Evolutionary conservation across 2,329 filamentous ascomycete species (phyloP).

Genomic region (Dactylonectria estremocensis): DNA sequence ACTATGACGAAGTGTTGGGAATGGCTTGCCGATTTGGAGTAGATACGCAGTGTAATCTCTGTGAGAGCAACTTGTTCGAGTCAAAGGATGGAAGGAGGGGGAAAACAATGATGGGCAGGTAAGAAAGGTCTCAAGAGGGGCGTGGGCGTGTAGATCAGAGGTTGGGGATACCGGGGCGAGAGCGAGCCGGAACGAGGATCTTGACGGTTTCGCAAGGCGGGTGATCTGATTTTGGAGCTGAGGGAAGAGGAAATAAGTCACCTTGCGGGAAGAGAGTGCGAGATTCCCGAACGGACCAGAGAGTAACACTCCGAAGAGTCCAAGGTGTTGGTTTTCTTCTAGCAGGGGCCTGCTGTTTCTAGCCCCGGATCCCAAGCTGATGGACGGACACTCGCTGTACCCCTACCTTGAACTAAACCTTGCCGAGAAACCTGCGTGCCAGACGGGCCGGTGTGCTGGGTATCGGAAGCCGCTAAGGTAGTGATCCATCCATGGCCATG

Average conservation of each 20-base stretch:
- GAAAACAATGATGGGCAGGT: not conserved
- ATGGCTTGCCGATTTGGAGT: conserved; percentile 16
- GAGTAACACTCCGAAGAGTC: conserved; percentile 19
- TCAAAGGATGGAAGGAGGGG: conserved; percentile 4
- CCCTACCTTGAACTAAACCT: conserved; percentile 40
- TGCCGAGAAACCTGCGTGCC: conserved; percentile 34
- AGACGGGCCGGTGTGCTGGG: conserved; percentile 42
- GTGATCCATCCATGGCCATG: conserved; percentile 36
- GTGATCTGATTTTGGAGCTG: conserved; percentile 22
- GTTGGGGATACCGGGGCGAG: not conserved
- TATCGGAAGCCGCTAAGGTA: conserved; percentile 37
- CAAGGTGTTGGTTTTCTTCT: conserved; percentile 28
- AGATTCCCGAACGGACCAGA: conserved; percentile 27
- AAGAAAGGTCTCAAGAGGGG: not conserved
- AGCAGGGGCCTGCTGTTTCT: conserved; percentile 22
- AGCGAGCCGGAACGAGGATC: not conserved
- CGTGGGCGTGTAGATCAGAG: not conserved
- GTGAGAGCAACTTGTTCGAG: not conserved
- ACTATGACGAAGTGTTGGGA: conserved; percentile 13
- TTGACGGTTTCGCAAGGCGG: not conserved
- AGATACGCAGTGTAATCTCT: not conserved
- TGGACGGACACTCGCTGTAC: conserved; percentile 26
- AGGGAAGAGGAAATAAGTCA: conserved; percentile 14
- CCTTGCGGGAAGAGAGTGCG: conserved; percentile 18
- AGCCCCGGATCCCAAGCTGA: conserved; percentile 27